Base-by-base conservation (phyloP, 2,329 filamentous ascomycete species). In the Calonectria pseudoturangicola region DNA sequence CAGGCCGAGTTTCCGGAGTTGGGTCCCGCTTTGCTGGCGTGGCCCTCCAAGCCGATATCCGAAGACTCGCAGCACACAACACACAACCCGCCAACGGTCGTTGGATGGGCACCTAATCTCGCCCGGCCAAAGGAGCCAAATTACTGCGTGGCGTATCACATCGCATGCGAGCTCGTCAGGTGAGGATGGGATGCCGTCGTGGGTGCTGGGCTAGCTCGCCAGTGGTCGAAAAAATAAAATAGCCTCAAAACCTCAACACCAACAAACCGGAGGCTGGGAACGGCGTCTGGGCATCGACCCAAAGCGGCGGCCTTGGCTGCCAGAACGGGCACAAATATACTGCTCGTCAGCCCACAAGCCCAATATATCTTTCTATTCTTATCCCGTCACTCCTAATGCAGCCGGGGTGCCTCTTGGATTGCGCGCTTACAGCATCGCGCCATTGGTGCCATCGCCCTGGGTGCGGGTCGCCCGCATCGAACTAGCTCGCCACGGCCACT, bases 311-410 rank as follows among this genome's bases (percentile, higher is more conserved):
- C 18, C 54, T 60, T 60, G 54, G 58, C 58, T 28, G 41, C 58
- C 58, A 21, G 41, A 63, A 63, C n/a, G n/a, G 30, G 43, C 12
- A 27, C 36, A 30, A 50, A 27, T 39, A 45, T 27, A 43, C 27
- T n/a, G 39, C 58, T 63, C 54, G 66, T 69, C 66, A 69, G 66
- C 58, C 56, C 66, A 69, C 47, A 6, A 43, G 25, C n/a, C 65
- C 18, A 28, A 51, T 51, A 45, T 43, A 51, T 48, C 56, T 56
- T 56, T 54, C 66, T 69, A 69, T 69, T 69, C 66, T 36, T 63
- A 36, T 51, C 58, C 47, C 66, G 36, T 68, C 45, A 27, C 64
- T n/a, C 27, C 21, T 15, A 18, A 4, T 7, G 47, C 64, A 15
- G 48, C 48, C 56, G 56, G 66, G 66, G 56, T 48, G 56, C 47